These are phyloP conservation scores for Botrytis cinerea DNA, from an alignment of 2,329 filamentous ascomycete genomes.

Conservation along the genomic window DNA sequence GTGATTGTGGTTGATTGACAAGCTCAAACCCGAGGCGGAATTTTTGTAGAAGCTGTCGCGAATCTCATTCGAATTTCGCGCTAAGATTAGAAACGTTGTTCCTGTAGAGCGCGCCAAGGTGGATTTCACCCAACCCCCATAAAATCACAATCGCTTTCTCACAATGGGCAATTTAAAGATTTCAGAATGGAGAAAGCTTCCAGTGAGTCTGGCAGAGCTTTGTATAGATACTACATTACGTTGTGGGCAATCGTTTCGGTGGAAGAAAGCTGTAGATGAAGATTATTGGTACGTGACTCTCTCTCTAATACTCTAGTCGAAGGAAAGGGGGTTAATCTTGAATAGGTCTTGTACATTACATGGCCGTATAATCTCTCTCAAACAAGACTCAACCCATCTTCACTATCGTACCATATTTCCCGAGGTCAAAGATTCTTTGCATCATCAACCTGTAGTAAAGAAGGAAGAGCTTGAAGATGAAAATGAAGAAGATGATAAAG, in stretches of 20 bases:
- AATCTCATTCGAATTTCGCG: conserved; percentile 25
- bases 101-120: conserved; percentile 21
- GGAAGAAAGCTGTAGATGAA: conserved; percentile 79
- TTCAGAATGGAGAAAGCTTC: conserved; percentile 85
- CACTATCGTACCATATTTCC: conserved; percentile 77
- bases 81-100: conserved; percentile 22
- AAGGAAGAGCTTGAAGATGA: conserved; percentile 44
- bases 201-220: conserved; percentile 78
- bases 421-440: conserved; percentile 39
- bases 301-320: conserved; percentile 4
- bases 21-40: background rate
- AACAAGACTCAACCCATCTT: conserved; percentile 75
- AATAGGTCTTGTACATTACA: conserved; percentile 76
- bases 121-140: conserved; percentile 12
- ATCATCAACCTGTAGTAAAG: conserved; percentile 43
- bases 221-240: conserved; percentile 93
- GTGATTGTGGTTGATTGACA: conserved; percentile 22
- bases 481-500: conserved; percentile 45
- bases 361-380: conserved; percentile 81
- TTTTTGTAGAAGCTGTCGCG: conserved; percentile 29
- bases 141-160: conserved; percentile 14
- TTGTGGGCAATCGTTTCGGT: conserved; percentile 96
- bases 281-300: conserved; percentile 70
- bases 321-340: conserved; percentile 32
- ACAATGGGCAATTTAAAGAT: conserved; percentile 46